phyloP scores from a whole-genome alignment of 139 green algal species.

The Marvania coccoides region DNA sequence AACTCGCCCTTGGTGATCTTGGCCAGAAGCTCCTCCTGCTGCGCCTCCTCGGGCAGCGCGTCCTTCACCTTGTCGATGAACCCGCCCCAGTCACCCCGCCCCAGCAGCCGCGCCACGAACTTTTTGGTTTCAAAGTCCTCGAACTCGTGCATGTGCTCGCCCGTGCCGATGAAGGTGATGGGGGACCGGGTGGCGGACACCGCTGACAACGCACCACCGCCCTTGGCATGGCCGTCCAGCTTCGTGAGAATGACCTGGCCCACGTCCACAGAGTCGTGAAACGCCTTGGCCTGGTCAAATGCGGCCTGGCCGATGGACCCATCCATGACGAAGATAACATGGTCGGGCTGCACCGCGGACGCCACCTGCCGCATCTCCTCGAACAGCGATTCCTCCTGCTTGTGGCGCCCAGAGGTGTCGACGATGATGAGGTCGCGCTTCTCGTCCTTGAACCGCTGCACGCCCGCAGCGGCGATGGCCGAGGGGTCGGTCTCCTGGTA shows the following conservation, averaged over 20 bases:
- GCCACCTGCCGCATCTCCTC: constrained; percentile 92
- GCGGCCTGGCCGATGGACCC: constrained; percentile 93
- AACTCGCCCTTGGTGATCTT: constrained; percentile 87
- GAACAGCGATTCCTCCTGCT: constrained; percentile 96
- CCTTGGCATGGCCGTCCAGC: constrained; percentile 98
- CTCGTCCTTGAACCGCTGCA: constrained; percentile 80
- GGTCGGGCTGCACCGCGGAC: constrained; percentile 64
- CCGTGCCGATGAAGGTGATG: constrained; percentile 95
- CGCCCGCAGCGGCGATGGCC: constrained; percentile 83
- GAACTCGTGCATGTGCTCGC: constrained; percentile 99
- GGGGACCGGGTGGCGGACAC: constrained; percentile 88
- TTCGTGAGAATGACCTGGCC: constrained; percentile 97
- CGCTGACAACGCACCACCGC: constrained; percentile 88
- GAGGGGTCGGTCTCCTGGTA: constrained; percentile 96
- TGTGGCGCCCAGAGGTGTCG: constrained; percentile 92
- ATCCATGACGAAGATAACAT: constrained; percentile 99
- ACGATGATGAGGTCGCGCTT: constrained; percentile 95
- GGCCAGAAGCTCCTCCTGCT: constrained; percentile 86
- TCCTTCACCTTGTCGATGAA: constrained; percentile 95
- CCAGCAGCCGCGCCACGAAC: constrained; percentile 92
- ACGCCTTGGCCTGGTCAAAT: constrained; percentile 95
- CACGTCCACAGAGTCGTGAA: constrained; percentile 88
- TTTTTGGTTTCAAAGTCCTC: constrained; percentile 92
- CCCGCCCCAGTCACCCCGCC: constrained; percentile 79
- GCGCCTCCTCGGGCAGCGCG: constrained; percentile 71